Evolutionary conservation across 169 alveolate species (phyloP).

Genomic region (Plasmodium billcollinsi): DNA sequence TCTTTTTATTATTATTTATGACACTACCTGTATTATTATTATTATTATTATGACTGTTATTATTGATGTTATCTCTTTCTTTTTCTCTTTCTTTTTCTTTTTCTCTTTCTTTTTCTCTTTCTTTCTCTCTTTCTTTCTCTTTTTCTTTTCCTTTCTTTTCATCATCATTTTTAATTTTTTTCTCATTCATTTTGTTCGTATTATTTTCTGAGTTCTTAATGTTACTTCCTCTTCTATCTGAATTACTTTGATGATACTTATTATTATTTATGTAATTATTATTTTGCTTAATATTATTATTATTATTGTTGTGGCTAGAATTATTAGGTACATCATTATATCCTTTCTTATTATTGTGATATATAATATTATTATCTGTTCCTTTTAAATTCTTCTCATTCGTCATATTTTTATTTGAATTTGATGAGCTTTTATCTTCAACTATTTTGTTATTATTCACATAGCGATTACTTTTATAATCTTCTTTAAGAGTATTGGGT

Average conservation of each 20-base stretch:
- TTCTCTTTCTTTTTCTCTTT: constrained; percentile 14
- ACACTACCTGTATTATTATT: not conserved
- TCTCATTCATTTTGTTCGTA: constrained; percentile 7
- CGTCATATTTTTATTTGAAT: constrained; percentile 7
- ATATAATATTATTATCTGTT: not conserved
- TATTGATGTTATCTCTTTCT: constrained; percentile 3
- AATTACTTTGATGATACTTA: not conserved
- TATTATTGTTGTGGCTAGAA: not conserved
- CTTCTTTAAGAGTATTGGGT: constrained; percentile 23
- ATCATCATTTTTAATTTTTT: constrained; percentile 22
- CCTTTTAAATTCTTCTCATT: constrained; percentile 32
- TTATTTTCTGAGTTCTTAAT: constrained; percentile 5
- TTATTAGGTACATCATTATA: not conserved
- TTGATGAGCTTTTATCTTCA: constrained; percentile 20
- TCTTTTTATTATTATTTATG: not conserved
- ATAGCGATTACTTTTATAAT: constrained; percentile 14
- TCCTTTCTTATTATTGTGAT: constrained; percentile 10
- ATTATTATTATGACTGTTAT: not conserved
- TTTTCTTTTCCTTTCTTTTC: constrained; percentile 39
- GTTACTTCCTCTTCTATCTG: constrained; percentile 20
- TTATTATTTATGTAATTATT: constrained; percentile 11
- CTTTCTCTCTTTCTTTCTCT: not conserved
- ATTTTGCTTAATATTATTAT: constrained; percentile 19
- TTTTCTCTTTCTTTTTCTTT: constrained; percentile 2
- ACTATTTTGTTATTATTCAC: constrained; percentile 21